Base-by-base conservation (phyloP, 2,329 filamentous ascomycete genomes). In the Colletotrichum liaoningense region DNA sequence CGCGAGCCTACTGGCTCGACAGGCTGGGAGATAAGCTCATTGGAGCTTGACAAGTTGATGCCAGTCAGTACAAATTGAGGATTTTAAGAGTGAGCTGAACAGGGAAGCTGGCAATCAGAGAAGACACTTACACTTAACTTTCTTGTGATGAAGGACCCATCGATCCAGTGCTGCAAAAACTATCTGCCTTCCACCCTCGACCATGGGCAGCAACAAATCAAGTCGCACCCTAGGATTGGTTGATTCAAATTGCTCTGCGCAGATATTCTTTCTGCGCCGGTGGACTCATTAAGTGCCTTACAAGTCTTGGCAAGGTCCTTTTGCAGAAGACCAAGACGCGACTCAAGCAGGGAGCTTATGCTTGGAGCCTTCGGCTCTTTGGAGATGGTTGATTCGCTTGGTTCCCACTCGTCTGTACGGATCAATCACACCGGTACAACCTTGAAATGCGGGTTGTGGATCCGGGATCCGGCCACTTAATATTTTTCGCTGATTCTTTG, bases 291-390 rank as follows among this genome's bases (percentile, higher is more conserved):
- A 11, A 38, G 16, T 42, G 38, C 16, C 38, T 42, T 42, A 16
- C 38, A 42, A 19, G 22, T 52, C 4, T 58, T 63, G 65, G 56
- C 42, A 52, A 67, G 28, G 35, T 49, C n/a, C n/a, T 63, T 57
- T 72, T 69, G 64, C 46, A 67, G 38, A 42, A 46, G 30, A 12
- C 62, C 30, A 57, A 59, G 55, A 59, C 63, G 33, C 38, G 42
- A 58, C 26, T 19, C 28, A 24, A 54, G 30, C 67, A 66, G 30
- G 22, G 46, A 22, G 19, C 4, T 9, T 22, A 16, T 42, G 33
- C 42, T 5, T 11, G 8, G 35, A 26, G 33, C 33, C 57, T 68
- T 24, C 55, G 24, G 26, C 56, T 35, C 33, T 12, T 56, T 62
- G 42, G 63, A 26, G 38, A 42, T 42, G 38, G 38, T 30, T 54